Evolutionary conservation across 331 rosid species (phyloP).

Genomic region (Phaseolus coccineus): DNA sequence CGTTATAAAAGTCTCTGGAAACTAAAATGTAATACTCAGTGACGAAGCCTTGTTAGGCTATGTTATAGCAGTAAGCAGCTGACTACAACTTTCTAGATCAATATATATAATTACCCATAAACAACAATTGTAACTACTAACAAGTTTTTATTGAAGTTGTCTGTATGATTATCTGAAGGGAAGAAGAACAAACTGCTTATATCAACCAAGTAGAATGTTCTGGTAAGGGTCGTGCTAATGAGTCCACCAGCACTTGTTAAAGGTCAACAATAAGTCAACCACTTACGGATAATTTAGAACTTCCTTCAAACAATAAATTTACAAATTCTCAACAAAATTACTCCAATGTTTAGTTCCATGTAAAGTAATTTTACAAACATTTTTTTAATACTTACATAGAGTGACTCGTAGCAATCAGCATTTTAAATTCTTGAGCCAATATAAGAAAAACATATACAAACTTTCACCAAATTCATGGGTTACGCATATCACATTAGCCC

Average conservation of each 20-base stretch:
- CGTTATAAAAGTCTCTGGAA: not conserved
- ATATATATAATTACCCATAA: not conserved
- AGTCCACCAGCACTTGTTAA: constrained; percentile 30
- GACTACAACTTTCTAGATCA: constrained; percentile 17
- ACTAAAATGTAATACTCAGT: not conserved
- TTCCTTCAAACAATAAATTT: constrained; percentile 1
- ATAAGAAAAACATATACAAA: not conserved
- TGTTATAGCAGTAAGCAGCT: constrained; percentile 34
- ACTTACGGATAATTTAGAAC: not conserved
- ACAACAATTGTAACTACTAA: constrained; percentile 1
- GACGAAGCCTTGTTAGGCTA: constrained; percentile 1
- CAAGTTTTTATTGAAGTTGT: not conserved
- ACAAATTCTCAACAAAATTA: not conserved
- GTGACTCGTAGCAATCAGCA: constrained; percentile 7
- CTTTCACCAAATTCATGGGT: not conserved
- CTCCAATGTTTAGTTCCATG: constrained; percentile 1
- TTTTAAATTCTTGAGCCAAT: not conserved
- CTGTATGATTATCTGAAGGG: constrained; percentile 2
- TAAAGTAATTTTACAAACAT: not conserved
- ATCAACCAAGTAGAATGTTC: constrained; percentile 19
- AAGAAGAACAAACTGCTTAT: not conserved
- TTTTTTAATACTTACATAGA: not conserved
- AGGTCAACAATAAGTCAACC: constrained; percentile 24
- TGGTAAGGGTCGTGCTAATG: constrained; percentile 11
- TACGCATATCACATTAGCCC: constrained; percentile 7